Base-by-base conservation (phyloP, 371 early-diverging fungal genomes). In the Mucor piriformis region DNA sequence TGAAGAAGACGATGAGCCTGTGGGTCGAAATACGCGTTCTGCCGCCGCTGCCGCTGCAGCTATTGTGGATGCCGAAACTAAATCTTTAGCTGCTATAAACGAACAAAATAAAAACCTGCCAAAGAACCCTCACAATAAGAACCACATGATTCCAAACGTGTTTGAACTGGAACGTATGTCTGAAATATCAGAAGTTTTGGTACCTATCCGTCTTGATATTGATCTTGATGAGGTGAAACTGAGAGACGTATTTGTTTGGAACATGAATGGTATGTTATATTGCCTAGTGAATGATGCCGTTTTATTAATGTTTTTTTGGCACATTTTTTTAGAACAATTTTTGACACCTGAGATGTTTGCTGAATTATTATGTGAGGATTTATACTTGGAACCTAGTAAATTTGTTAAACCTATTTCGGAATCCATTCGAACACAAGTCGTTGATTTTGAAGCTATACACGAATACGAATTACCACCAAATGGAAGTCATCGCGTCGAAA, bases 331-430 rank as follows among this genome's bases (percentile, higher is more conserved):
- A 86, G 95, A 97, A 60, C 83, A 83, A 59, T 72, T 88, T 15
- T 72, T 94, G 53, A 92, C 95, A 13, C 96, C 97, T 3, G 94
- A 95, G 59, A 83, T 90, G 63, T 96, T 96, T 85, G 97, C 95
- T 7, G 89, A 92, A 62, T 86, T 95, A 35, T 69, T 96, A 24
- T 92, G 92, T 66, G 87, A 89, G 10, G 98, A 97, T 62, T 62
- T 96, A 27, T 87, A 90, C 16, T 51, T 90, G 37, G 82, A 85
- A 33, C 10, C 62, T 0, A 60, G 53, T 18, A 75, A 81, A 43
- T 91, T 86, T 64, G 82, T 82, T 6, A 82, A 83, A 1, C 68
- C 81, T 11, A 93, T 97, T 57, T 91, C 92, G 2, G 86, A 90
- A 46, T 82, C 90, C 10, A 96, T 97, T 62, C 85, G 92, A 16